phyloP scores from a whole-genome alignment of 805 yeast genomes.

The Lipomyces oligophaga region DNA sequence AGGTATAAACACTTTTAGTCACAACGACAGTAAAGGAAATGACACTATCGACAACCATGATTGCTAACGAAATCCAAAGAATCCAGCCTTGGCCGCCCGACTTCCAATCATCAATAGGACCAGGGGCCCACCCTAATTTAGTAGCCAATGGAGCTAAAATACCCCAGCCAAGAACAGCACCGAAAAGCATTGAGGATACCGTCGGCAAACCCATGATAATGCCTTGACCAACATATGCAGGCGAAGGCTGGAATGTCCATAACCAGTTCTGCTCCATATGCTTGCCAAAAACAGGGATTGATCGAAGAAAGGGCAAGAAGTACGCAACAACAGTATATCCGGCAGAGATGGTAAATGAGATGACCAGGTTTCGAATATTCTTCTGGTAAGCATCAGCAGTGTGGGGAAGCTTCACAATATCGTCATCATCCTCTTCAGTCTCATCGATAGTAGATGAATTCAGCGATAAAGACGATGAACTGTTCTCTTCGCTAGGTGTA shows the following conservation, averaged over 20 bases:
- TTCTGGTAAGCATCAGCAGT: slow-evolving; percentile 36
- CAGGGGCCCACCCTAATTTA: slow-evolving; percentile 77
- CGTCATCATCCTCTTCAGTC: slow-evolving; percentile 3
- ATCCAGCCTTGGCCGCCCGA: slow-evolving; percentile 97
- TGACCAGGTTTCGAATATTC: slow-evolving; percentile 56
- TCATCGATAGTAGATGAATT: neutral
- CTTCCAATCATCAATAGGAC: slow-evolving; percentile 87
- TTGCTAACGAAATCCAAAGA: slow-evolving; percentile 85
- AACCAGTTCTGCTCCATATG: slow-evolving; percentile 58
- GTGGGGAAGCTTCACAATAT: slow-evolving; percentile 14
- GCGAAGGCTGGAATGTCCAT: slow-evolving; percentile 93
- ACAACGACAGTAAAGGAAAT: slow-evolving; percentile 62
- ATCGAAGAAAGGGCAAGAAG: slow-evolving; percentile 64
- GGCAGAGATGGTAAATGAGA: slow-evolving; percentile 68
- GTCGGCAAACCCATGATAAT: slow-evolving; percentile 95
- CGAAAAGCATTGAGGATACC: slow-evolving; percentile 84
- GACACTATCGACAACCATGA: slow-evolving; percentile 88
- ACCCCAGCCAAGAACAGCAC: slow-evolving; percentile 89
- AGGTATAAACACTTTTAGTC: slow-evolving; percentile 15
- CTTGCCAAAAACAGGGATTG: slow-evolving; percentile 72
- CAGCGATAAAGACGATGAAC: neutral
- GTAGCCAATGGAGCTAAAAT: slow-evolving; percentile 78
- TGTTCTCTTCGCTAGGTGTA: neutral
- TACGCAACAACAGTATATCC: slow-evolving; percentile 66
- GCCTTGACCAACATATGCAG: slow-evolving; percentile 97